Evolutionary conservation across 768 basidiomycete species (phyloP), one percentile per base, ranked within the genome.

Genomic region (Boletus eberwhitei): DNA sequence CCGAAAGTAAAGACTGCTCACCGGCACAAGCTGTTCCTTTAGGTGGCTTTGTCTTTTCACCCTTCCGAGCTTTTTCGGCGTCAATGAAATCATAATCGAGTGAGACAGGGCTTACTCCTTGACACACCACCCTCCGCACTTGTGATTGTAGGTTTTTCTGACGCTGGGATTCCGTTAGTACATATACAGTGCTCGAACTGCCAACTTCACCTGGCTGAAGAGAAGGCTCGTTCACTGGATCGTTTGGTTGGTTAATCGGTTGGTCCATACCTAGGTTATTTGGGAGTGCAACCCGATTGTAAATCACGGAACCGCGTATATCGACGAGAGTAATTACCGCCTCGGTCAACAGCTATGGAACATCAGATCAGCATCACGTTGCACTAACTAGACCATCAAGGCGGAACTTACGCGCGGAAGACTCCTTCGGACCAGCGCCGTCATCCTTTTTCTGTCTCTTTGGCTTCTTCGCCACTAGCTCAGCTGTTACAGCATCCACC

Each of bases 351-450:
- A 42, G 29, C 66, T 60, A 22, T 24, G 22, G 12, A 49, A 29
- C 3, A 37, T 39, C 29, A 40, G 2, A 36, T 54, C 26, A 54
- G 17, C 6, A 39, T 54, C 19, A 47, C 12, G 24, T 48, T 22
- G 9, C 42, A 50, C 31, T 6, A 21, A 54, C 14, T 24, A 50
- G 7, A 38, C 4, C 26, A 38, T 9, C 8, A 16, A 45, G 11
- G 16, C 7, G 7, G 16, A 31, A 53, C 65, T 51, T 45, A 69
- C 67, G 4, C 12, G 52, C 35, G 41, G 59, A 54, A 42, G 48
- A 21, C 34, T 52, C 53, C 35, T 54, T 49, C 19, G 37, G 2
- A 19, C 8, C 32, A 19, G 39, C 9, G 7, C 12, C 14, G 3
- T 26, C 59, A 42, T 52, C 54, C 22, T 48, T 62, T 50, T 53